Base-by-base conservation (phyloP, 352 stramenopile species). In the Pythium angustatum region DNA sequence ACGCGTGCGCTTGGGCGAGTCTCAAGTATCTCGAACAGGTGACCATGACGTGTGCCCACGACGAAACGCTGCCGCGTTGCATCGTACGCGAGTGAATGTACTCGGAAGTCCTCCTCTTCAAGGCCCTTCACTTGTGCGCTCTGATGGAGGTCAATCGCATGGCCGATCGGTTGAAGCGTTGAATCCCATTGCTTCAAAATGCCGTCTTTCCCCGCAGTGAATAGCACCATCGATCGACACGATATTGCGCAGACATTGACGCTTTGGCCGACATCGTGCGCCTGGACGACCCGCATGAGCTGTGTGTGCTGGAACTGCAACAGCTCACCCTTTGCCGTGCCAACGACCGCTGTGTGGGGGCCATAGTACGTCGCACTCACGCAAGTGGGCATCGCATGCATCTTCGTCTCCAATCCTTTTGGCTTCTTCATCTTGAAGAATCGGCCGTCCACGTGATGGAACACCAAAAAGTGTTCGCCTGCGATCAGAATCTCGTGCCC, bases 111-210 rank as follows among this genome's bases (percentile, higher is more conserved):
- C 34, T 91, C 81, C 1, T 75, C 66, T 57, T 88, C 17, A 15
- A 58, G 59, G 19, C 17, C 62, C 22, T 24, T 45, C 36, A 30
- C 79, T 10, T 24, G 69, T 3, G 73, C 48, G 28, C 58, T 56
- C 24, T 54, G 56, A 50, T 90, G 83, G 4, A 94, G 49, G 56
- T 92, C 83, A 7, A 91, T 66, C 1, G 78, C 51, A 33, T 88
- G 77, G 14, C 85, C 85, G n/a, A 94, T 90, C 0, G 85, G 75
- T 11, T 73, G 73, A 10, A 93, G 65, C 0, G 83, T 93, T 26
- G 81, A 88, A 59, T 95, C 85, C 85, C 85, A 95, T 75, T 93
- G 84, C 61, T 86, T 87, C 33, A 93, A 71, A 12, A 86, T 73
- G 0, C 84, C 86, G 49, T 92, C 85, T 55, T 91, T 93, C 0